phyloP scores from a whole-genome alignment of 306 rosid species.

The Acacia acuminata region DNA sequence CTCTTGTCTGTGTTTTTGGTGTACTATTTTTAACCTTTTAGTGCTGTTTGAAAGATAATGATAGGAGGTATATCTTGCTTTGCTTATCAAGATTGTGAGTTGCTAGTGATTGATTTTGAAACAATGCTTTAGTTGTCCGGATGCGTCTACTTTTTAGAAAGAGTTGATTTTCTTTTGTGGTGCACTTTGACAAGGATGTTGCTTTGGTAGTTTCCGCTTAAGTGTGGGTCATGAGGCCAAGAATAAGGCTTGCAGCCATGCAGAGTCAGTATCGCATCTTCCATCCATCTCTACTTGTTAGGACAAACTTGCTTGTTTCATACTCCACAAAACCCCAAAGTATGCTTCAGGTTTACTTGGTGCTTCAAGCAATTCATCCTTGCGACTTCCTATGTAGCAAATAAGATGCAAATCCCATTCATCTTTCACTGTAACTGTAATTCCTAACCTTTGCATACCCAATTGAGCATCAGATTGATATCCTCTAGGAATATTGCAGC shows the following conservation, averaged over 20 bases:
- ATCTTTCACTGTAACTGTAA: too few relatives aligned
- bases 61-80: background rate
- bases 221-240: slow-evolving; percentile 1
- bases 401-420: slow-evolving; percentile 1
- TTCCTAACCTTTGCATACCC: too few relatives aligned
- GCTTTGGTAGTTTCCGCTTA: too few relatives aligned
- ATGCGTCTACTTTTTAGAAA: background rate
- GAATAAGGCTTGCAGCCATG: slow-evolving; percentile 20
- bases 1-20: too few relatives aligned
- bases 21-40: background rate
- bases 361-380: slow-evolving; percentile 7
- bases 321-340: background rate
- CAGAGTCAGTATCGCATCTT: background rate
- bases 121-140: background rate
- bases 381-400: background rate
- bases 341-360: background rate
- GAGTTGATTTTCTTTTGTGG: background rate
- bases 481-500: background rate
- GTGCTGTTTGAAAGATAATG: background rate
- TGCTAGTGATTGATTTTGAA: background rate
- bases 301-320: background rate
- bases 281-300: background rate
- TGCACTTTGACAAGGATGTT: background rate
- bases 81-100: background rate
- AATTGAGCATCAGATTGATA: background rate